These are phyloP conservation scores for Albugo laibachii DNA, from an alignment of 352 stramenopile species.

Conservation along the genomic window DNA sequence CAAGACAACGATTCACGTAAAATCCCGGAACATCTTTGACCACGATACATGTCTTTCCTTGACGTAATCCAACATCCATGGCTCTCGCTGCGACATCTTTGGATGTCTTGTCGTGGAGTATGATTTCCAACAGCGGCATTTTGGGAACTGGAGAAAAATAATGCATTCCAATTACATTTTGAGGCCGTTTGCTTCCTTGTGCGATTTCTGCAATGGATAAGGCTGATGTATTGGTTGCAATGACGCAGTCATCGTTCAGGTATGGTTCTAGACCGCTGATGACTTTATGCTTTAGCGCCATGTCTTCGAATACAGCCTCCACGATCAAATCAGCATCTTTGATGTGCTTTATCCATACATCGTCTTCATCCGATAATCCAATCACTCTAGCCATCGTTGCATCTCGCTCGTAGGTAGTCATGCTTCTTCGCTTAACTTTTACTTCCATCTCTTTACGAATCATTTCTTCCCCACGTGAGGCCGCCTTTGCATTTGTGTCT, in stretches of 20 bases:
- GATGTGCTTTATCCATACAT: conserved; percentile 86
- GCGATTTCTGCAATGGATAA: conserved; percentile 93
- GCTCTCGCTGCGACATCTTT: conserved; percentile 79
- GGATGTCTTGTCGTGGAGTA: conserved; percentile 85
- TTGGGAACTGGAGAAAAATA: conserved; percentile 96
- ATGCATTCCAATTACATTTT: conserved; percentile 96
- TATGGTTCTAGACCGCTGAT: conserved; percentile 86
- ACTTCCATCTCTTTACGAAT: conserved; percentile 90
- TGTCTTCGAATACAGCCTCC: conserved; percentile 96
- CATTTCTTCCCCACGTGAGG: conserved; percentile 78
- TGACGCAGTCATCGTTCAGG: conserved; percentile 85
- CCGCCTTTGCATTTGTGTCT: conserved; percentile 80
- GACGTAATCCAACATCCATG: conserved; percentile 89
- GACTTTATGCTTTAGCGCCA: conserved; percentile 92
- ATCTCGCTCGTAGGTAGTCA: conserved; percentile 84
- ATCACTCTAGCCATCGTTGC: conserved; percentile 82
- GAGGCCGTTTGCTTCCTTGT: conserved; percentile 46
- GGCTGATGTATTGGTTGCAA: conserved; percentile 96
- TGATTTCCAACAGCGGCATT: conserved; percentile 98
- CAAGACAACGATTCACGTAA: conserved; percentile 97
- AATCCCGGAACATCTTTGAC: conserved; percentile 99
- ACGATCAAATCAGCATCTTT: conserved; percentile 90
- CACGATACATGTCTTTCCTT: conserved; percentile 96
- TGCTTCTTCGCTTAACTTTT: conserved; percentile 88
- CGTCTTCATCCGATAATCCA: conserved; percentile 83